These are phyloP conservation scores for Cinnamomum chago DNA, from an alignment of 164 flowering plant species.

Conservation along the genomic window DNA sequence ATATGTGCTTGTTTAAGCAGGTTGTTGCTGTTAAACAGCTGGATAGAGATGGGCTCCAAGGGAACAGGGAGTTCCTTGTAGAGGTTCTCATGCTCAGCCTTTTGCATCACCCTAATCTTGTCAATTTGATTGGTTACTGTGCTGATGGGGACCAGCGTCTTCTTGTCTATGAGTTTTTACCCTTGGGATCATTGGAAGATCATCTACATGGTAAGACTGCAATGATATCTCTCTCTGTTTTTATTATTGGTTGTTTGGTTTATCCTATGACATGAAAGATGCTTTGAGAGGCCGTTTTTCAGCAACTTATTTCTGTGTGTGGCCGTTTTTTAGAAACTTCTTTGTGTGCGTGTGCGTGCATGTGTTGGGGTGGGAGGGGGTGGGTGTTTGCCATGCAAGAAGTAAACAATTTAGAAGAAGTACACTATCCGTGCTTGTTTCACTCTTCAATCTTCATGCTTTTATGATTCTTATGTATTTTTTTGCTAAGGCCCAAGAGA, in stretches of 20 bases:
- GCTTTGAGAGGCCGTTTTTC: background rate
- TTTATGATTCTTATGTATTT: too few relatives aligned
- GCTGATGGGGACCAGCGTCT: conserved; percentile 45
- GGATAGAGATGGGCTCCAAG: conserved; percentile 38
- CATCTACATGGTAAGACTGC: conserved; percentile 33
- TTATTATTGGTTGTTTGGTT: background rate
- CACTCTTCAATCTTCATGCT: too few relatives aligned
- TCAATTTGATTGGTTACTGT: conserved; percentile 38
- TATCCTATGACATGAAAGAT: background rate
- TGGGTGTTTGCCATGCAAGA: too few relatives aligned
- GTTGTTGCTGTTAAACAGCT: conserved; percentile 39
- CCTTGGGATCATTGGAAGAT: conserved; percentile 39
- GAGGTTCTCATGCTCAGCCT: conserved; percentile 46
- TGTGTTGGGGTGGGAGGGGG: too few relatives aligned
- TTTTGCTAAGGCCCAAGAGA: too few relatives aligned
- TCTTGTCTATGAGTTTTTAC: conserved; percentile 38
- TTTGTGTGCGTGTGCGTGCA: too few relatives aligned
- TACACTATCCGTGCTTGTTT: too few relatives aligned
- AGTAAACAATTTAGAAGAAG: too few relatives aligned
- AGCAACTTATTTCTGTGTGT: background rate
- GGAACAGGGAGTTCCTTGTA: conserved; percentile 39
- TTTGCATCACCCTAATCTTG: conserved; percentile 37
- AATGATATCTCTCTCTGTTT: background rate
- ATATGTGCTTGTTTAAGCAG: conserved; percentile 16
- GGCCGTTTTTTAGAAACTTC: too few relatives aligned